Evolutionary conservation across 768 basidiomycete species (phyloP), one percentile per base, ranked within the genome.

Genomic region (Leccinellum luteum): DNA sequence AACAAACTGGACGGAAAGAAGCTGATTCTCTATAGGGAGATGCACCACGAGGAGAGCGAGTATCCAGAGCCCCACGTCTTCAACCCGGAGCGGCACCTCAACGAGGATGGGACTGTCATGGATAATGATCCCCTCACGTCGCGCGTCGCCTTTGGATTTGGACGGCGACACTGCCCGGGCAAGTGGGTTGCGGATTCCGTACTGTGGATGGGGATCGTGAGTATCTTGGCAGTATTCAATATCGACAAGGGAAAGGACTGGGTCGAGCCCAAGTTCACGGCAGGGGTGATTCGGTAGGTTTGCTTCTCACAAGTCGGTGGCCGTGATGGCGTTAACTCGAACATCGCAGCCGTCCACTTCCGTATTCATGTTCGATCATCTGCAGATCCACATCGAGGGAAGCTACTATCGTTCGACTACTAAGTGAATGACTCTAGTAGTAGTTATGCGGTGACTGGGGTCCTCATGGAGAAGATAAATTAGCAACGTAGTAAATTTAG

Each of bases 241-340:
- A 48, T 70, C 1, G 61, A 60, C 17, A 68, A 65, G 54, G 32
- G 49, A 35, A 74, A 52, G 58, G 72, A 68, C 27, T 44, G 31
- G 19, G 32, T 67, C 0, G 68, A 64, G 48, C 67, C 69, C 56
- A 60, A 68, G 17, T 73, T 73, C 60, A 70, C 65, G 10, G 54
- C 66, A 43, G 71, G 71, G n/a, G 65, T 74, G 34, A 60, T 73
- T 59, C 67, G 65, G 71, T 73, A 14, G n/a, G 72, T 61, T 52
- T 60, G 48, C 58, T 54, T 31, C 27, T 17, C 25, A 32, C 19
- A n/a, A n/a, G n/a, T 28, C 55, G 43, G 56, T 44, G 53, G 19
- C 49, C 35, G 52, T 19, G 19, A 19, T 28, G 58, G 58, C 30
- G 52, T 44, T 68, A 50, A 69, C 52, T 55, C 7, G 47, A n/a